These are phyloP conservation scores for Poa pratensis DNA, from an alignment of 176 grass and related monocot genomes.

Conservation along the genomic window DNA sequence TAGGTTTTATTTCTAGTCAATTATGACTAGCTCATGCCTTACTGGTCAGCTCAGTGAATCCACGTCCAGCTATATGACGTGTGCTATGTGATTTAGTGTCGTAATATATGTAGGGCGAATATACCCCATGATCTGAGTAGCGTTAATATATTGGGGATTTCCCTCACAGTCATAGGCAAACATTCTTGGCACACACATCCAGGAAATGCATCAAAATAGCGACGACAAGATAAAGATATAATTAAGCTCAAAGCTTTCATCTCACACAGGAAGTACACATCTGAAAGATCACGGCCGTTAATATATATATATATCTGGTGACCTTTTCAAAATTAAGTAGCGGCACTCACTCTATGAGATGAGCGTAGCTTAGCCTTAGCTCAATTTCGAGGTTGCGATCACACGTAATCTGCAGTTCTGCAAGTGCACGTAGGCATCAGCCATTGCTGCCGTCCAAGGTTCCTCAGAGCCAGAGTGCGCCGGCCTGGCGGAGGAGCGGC, in stretches of 20 bases:
- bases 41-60: too few relatives aligned
- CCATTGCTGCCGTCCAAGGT: neutral
- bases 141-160: neutral
- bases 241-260: neutral
- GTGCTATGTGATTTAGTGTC: too few relatives aligned
- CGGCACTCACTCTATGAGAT: neutral
- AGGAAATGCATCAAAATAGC: neutral
- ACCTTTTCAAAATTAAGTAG: neutral
- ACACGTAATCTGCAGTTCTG: too few relatives aligned
- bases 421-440: neutral
- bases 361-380: neutral
- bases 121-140: neutral
- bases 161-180: neutral
- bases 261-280: neutral
- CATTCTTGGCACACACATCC: neutral
- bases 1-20: too few relatives aligned
- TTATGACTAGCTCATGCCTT: too few relatives aligned
- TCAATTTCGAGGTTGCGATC: too few relatives aligned
- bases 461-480: conserved; percentile 64
- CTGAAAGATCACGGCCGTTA: neutral
- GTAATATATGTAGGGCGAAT: too few relatives aligned
- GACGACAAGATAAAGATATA: neutral
- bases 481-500: conserved; percentile 61
- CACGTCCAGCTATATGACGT: too few relatives aligned
- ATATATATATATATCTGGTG: neutral